phyloP scores from a whole-genome alignment of 306 rosid genomes.

The Lupinus albus region DNA sequence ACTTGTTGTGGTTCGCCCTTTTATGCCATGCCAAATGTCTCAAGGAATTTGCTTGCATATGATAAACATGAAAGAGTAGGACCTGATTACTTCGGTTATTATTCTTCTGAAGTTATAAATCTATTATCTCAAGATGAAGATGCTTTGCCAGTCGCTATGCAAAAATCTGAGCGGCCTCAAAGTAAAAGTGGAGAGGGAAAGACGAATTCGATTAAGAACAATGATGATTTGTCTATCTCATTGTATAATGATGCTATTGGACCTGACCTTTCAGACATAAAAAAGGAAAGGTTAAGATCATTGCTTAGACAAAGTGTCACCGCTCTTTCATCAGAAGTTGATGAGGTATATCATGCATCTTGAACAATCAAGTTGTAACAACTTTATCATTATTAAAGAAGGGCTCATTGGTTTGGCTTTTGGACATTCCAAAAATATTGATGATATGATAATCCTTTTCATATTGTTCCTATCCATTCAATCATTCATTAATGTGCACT shows the following conservation, averaged over 20 bases:
- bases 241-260: conserved; percentile 53
- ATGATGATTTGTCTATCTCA: conserved; percentile 35
- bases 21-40: conserved; percentile 65
- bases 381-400: conserved; percentile 9
- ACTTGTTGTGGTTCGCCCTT: conserved; percentile 44
- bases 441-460: too few species aligned
- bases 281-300: conserved; percentile 61
- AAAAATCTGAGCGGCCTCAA: conserved; percentile 39
- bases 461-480: too few species aligned
- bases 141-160: conserved; percentile 41
- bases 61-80: conserved; percentile 50
- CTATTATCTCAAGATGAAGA: conserved; percentile 63
- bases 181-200: conserved; percentile 33
- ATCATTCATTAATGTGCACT: too few species aligned
- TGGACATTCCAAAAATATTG: not conserved
- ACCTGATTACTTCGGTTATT: conserved; percentile 87
- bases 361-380: conserved; percentile 6
- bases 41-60: conserved; percentile 43
- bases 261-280: conserved; percentile 57
- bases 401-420: not conserved
- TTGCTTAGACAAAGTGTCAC: conserved; percentile 69
- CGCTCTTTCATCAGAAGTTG: conserved; percentile 75
- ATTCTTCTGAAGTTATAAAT: conserved; percentile 53
- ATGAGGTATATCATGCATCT: conserved; percentile 65
- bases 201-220: conserved; percentile 35